Percentiles rank a stretch among this genome's conserved stretches.
These are phyloP conservation scores for Sarocladium brachiariae DNA, from an alignment of 2,329 filamentous ascomycete genomes.

Conservation along the genomic window DNA sequence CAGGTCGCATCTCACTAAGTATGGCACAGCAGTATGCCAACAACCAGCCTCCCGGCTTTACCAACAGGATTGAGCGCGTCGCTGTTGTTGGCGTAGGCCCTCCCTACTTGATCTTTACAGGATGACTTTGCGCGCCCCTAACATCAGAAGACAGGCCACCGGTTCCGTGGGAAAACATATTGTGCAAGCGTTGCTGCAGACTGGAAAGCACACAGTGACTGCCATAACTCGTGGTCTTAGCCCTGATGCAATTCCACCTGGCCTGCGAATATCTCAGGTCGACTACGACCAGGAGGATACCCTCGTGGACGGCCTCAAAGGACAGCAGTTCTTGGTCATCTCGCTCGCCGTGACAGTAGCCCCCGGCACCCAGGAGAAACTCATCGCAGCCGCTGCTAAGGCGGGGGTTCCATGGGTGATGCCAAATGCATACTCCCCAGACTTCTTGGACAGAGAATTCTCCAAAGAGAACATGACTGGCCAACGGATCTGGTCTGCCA, in stretches of 20 bases:
- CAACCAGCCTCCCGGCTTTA: constrained; percentile 29
- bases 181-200: constrained; percentile 34
- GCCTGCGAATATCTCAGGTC: constrained; percentile 33
- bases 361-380: constrained; percentile 33
- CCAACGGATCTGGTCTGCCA: constrained; percentile 11
- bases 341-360: constrained; percentile 35
- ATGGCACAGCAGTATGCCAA: constrained; percentile 26
- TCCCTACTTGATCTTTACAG: not conserved
- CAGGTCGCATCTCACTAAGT: not conserved
- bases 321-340: constrained; percentile 49
- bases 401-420: constrained; percentile 45
- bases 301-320: constrained; percentile 40
- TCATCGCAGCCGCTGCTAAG: constrained; percentile 42
- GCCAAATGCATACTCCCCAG: constrained; percentile 38
- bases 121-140: not conserved
- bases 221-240: constrained; percentile 43
- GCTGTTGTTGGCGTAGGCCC: constrained; percentile 39
- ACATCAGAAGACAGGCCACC: constrained; percentile 24
- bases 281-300: constrained; percentile 36
- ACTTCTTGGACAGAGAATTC: constrained; percentile 22
- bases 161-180: constrained; percentile 36
- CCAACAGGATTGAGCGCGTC: constrained; percentile 35
- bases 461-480: constrained; percentile 22
- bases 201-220: constrained; percentile 44
- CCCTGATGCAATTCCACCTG: constrained; percentile 32